phyloP scores from a whole-genome alignment of 2,329 filamentous ascomycete species.

The Setomelanomma holmii region DNA sequence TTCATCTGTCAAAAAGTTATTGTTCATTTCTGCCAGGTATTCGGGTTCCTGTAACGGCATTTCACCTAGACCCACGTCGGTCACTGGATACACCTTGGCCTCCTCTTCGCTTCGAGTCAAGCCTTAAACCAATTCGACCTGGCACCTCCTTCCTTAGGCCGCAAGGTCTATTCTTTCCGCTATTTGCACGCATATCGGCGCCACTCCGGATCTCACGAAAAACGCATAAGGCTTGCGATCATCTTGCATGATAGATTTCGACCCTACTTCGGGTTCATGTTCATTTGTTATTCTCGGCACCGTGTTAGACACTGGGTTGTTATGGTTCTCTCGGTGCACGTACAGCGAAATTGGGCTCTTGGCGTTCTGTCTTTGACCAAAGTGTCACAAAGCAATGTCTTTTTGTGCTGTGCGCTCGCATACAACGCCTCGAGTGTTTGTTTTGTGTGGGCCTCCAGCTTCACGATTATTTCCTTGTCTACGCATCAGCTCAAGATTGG shows the following conservation, averaged over 20 bases:
- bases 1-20: conserved; percentile 43
- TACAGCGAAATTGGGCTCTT: conserved; percentile 41
- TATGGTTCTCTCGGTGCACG: conserved; percentile 37
- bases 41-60: conserved; percentile 16
- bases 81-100: conserved; percentile 28
- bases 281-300: conserved; percentile 32
- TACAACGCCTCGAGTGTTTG: conserved; percentile 19
- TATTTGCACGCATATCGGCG: conserved; percentile 47
- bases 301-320: conserved; percentile 42
- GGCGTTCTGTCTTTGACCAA: conserved; percentile 37
- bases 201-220: conserved; percentile 46
- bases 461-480: conserved; percentile 38
- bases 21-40: conserved; percentile 29
- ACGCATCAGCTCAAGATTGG: conserved; percentile 35
- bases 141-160: conserved; percentile 22
- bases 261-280: conserved; percentile 29
- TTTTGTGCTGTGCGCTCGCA: conserved; percentile 15
- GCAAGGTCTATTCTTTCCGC: conserved; percentile 38
- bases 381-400: conserved; percentile 30
- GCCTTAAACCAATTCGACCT: conserved; percentile 23
- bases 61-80: conserved; percentile 17
- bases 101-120: conserved; percentile 27
- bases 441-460: conserved; percentile 15
- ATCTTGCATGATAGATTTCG: conserved; percentile 51
- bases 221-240: conserved; percentile 43